phyloP scores from a whole-genome alignment of 2,329 filamentous ascomycete genomes.

The Amesomyces nigricolor region DNA sequence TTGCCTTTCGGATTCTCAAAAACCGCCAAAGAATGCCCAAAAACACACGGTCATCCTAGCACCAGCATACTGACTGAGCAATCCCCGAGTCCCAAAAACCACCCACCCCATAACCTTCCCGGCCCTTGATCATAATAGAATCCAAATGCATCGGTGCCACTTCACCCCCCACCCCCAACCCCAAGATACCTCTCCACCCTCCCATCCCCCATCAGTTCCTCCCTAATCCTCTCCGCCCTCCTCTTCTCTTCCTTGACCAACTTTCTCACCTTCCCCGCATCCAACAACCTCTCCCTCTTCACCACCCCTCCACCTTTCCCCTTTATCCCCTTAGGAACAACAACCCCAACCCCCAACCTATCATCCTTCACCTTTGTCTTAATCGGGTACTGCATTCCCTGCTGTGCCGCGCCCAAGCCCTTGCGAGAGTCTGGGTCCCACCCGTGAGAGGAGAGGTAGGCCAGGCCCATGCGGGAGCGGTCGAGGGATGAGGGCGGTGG shows the following conservation, averaged over 20 bases:
- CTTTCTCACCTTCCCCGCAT: slow-evolving; percentile 65
- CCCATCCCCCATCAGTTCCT: slow-evolving; percentile 68
- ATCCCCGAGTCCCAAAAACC: no score
- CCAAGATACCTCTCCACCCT: slow-evolving; percentile 72
- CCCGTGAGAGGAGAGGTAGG: slow-evolving; percentile 59
- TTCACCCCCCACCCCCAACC: background rate
- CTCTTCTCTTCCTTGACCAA: slow-evolving; percentile 56
- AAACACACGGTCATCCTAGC: no score
- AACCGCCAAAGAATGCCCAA: no score
- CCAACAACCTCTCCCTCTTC: slow-evolving; percentile 35
- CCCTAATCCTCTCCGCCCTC: slow-evolving; percentile 57
- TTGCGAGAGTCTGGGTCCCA: slow-evolving; percentile 68
- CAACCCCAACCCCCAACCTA: slow-evolving; percentile 65
- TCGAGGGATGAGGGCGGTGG: slow-evolving; percentile 68
- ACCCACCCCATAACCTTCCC: no score
- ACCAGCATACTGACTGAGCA: no score
- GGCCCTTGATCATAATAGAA: no score
- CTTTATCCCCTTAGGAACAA: slow-evolving; percentile 24
- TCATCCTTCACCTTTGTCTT: slow-evolving; percentile 68
- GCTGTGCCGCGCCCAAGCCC: slow-evolving; percentile 65
- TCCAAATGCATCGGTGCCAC: no score
- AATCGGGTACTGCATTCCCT: slow-evolving; percentile 71
- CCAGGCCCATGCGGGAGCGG: slow-evolving; percentile 62
- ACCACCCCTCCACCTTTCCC: no score
- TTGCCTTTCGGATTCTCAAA: no score